Conservation (phyloP, 352 stramenopile genomes). For the Phytophthora capsici region DNA sequence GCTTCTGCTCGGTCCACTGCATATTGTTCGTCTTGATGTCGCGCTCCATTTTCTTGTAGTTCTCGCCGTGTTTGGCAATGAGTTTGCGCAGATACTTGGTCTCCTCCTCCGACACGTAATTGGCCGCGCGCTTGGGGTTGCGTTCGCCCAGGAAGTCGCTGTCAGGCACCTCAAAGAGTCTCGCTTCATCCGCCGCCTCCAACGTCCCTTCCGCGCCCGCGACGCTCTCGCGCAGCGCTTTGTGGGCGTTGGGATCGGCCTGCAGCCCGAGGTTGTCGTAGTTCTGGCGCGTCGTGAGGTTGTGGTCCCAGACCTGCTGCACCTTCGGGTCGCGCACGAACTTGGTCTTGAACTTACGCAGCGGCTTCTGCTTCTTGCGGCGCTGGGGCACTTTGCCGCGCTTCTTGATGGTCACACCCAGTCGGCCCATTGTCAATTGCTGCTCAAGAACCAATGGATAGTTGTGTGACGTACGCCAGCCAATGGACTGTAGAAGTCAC, state of each 20-base stretch:
- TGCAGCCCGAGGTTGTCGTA: slow-evolving; percentile 78
- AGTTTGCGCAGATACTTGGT: slow-evolving; percentile 78
- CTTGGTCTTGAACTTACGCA: slow-evolving; percentile 75
- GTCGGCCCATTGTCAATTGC: slow-evolving; percentile 41
- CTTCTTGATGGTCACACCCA: slow-evolving; percentile 69
- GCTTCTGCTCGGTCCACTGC: slow-evolving; percentile 83
- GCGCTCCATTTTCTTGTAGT: slow-evolving; percentile 80
- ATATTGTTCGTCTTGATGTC: slow-evolving; percentile 88
- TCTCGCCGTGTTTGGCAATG: slow-evolving; percentile 72
- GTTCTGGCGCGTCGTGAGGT: slow-evolving; percentile 83
- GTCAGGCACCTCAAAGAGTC: slow-evolving; percentile 79
- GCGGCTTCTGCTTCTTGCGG: slow-evolving; percentile 72
- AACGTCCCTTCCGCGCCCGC: slow-evolving; percentile 55
- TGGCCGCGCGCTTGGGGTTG: slow-evolving; percentile 70
- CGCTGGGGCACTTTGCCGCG: slow-evolving; percentile 70
- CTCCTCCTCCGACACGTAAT: slow-evolving; percentile 85
- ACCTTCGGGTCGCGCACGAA: slow-evolving; percentile 79
- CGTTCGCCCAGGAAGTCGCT: slow-evolving; percentile 80
- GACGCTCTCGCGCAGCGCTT: slow-evolving; percentile 56
- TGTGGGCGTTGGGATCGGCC: slow-evolving; percentile 68
- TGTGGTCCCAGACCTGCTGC: slow-evolving; percentile 80
- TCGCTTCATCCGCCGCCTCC: slow-evolving; percentile 53
- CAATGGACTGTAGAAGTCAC: slow-evolving; percentile 6
- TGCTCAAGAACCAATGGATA: slow-evolving; percentile 6
- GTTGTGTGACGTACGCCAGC: slow-evolving; percentile 33